Evolutionary conservation across 441 rosid species (phyloP), one percentile per base, ranked within the genome.

Genomic region (Cnidoscolus chayamansa): DNA sequence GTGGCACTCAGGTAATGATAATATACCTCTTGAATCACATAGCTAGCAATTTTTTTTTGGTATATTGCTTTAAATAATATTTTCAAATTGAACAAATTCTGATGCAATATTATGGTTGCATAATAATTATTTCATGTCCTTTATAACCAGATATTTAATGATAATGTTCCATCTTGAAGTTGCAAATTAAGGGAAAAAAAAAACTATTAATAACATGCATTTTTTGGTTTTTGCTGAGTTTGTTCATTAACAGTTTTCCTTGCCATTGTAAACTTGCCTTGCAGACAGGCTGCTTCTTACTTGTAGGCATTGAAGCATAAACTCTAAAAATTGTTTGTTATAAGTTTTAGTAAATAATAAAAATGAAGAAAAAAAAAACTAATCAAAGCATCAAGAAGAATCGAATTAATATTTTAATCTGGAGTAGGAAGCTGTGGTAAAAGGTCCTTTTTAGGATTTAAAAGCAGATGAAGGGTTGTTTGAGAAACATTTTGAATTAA

Each of bases 1-100:
- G 88, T 61, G 88, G 86, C 73, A 81, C 90, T 20, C 89, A 87
- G 89, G 91, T 87, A 83, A 40, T 10, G 40, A 30, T 11, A 30
- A 30, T 30, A 30, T 59, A 30, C 11, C 63, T 3, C 20, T 32
- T 35, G 20, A 61, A 61, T 32, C 65, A 32, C 65, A 30, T 35
- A 7, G 11, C 47, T 61, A 31, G 1, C 10, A 15, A 0, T 60
- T 15, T 6, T 1, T 32, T 30, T 32, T 58, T 58, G 15, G 40
- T 30, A 2, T 59, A 4, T 59, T 10, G 40, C 7, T 30, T 59
- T 25, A 30, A 59, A 59, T 30, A 25, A 57, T 20, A 59, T 30
- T 59, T 30, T n/a, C 63, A 30, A 30, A 32, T 25, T 58, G 35
- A 58, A 30, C 40, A 59, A 59, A 30, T 59, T 59, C 63, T 30